These are phyloP conservation scores for Nicotiana tomentosiformis DNA, from an alignment of 257 asterid species.

Conservation along the genomic window DNA sequence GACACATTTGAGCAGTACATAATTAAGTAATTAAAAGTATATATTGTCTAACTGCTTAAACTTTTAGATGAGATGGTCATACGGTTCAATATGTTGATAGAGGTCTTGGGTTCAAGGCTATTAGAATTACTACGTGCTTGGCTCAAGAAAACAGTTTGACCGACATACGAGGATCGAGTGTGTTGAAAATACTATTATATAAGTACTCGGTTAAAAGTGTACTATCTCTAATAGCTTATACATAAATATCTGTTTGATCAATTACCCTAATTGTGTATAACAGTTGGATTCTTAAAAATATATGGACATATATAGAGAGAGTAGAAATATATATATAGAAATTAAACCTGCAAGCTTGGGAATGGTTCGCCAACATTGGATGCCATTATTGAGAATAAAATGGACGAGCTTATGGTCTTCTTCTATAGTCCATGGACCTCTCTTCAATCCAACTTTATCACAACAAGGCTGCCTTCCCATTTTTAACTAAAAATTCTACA, in stretches of 20 bases:
- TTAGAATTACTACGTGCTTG: too few relatives aligned
- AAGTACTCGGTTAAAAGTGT: neutral
- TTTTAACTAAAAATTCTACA: neutral
- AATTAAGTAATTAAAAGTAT: neutral
- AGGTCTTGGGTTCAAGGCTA: too few relatives aligned
- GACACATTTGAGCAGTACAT: too few relatives aligned
- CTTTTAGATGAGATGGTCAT: too few relatives aligned
- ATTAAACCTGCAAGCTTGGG: constrained; percentile 62
- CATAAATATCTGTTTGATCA: too few relatives aligned
- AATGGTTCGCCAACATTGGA: constrained; percentile 59
- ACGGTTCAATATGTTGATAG: too few relatives aligned
- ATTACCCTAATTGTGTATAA: too few relatives aligned
- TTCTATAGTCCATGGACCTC: constrained; percentile 71
- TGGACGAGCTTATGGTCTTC: constrained; percentile 58
- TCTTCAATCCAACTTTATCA: constrained; percentile 56
- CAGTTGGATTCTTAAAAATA: too few relatives aligned
- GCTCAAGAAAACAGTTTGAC: neutral
- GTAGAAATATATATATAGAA: neutral
- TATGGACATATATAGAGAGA: neutral
- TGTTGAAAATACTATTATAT: too few relatives aligned
- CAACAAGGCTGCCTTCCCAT: constrained; percentile 84
- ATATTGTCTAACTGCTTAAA: too few relatives aligned
- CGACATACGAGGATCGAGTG: neutral
- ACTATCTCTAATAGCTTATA: too few relatives aligned
- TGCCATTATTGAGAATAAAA: constrained; percentile 54